A percentile compares a stretch with the other conserved stretches of the same genome.
Conservation (phyloP, 192 early-diverging fungal species). For the Backusella sp. region DNA sequence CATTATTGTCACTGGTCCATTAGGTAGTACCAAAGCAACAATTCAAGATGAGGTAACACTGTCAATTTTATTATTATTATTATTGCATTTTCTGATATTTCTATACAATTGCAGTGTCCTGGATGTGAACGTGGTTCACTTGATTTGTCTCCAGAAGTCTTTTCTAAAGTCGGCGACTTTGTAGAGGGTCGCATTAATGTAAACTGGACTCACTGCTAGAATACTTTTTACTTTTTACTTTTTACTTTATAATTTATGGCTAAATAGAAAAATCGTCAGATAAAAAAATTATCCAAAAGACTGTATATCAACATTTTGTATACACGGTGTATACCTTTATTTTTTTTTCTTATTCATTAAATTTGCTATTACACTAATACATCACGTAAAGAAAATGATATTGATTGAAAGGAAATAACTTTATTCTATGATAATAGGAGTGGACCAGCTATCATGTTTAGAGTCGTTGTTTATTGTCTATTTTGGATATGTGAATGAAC, state of each 20-base stretch:
- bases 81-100: constrained; percentile 4
- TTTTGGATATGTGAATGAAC: too few species aligned
- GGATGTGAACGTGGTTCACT: constrained; percentile 29
- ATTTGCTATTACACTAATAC: neutral
- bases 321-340: neutral
- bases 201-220: constrained; percentile 29
- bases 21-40: constrained; percentile 48
- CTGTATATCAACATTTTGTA: neutral
- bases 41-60: constrained; percentile 53
- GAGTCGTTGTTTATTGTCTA: too few species aligned
- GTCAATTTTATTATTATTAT: neutral
- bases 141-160: constrained; percentile 37
- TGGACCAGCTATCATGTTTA: too few species aligned
- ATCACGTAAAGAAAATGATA: neutral
- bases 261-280: too few species aligned
- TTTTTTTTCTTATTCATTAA: neutral
- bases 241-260: neutral
- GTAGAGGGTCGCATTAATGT: constrained; percentile 32
- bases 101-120: constrained; percentile 11
- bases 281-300: too few species aligned
- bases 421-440: too few species aligned
- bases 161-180: constrained; percentile 29
- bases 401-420: neutral
- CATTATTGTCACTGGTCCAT: constrained; percentile 46
- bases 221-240: neutral